These are phyloP conservation scores for Plantago coronopus DNA, from an alignment of 305 asterid species.

Conservation along the genomic window DNA sequence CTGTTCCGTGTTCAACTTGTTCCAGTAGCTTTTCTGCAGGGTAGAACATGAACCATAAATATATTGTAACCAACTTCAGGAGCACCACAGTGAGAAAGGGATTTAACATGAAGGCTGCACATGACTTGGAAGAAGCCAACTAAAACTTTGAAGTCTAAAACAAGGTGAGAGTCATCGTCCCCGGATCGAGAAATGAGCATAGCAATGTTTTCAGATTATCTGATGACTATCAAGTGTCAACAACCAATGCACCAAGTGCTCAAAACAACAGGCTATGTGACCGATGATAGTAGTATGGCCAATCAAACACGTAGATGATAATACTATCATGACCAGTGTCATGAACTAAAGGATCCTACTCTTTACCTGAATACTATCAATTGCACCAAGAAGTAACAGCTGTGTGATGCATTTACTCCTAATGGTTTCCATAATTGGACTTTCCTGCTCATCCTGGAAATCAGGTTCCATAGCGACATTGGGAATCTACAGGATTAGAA, in stretches of 20 bases:
- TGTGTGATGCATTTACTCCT: conserved; percentile 98
- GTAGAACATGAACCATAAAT: conserved; percentile 20
- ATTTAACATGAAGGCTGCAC: no score
- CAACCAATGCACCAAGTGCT: neutral
- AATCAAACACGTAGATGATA: conserved; percentile 15
- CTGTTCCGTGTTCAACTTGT: conserved; percentile 68
- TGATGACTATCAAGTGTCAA: no score
- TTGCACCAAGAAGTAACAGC: conserved; percentile 82
- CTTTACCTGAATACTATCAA: conserved; percentile 91
- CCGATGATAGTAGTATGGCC: conserved; percentile 10
- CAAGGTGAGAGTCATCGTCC: no score
- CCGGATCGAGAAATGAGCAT: no score
- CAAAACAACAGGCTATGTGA: no score
- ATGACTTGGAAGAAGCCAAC: no score
- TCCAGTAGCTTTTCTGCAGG: conserved; percentile 91
- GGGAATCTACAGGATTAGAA: conserved; percentile 48
- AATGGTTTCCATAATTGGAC: conserved; percentile 62
- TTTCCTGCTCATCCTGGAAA: conserved; percentile 70
- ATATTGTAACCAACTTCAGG: neutral
- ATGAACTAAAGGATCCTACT: conserved; percentile 20
- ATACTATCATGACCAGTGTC: conserved; percentile 13
- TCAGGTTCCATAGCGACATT: conserved; percentile 49
- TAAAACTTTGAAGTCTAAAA: no score
- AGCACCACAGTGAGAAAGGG: no score
- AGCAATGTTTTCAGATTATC: no score